These are phyloP conservation scores for Trichoderma sp. DNA, from an alignment of 2,329 filamentous ascomycete species.

Conservation along the genomic window DNA sequence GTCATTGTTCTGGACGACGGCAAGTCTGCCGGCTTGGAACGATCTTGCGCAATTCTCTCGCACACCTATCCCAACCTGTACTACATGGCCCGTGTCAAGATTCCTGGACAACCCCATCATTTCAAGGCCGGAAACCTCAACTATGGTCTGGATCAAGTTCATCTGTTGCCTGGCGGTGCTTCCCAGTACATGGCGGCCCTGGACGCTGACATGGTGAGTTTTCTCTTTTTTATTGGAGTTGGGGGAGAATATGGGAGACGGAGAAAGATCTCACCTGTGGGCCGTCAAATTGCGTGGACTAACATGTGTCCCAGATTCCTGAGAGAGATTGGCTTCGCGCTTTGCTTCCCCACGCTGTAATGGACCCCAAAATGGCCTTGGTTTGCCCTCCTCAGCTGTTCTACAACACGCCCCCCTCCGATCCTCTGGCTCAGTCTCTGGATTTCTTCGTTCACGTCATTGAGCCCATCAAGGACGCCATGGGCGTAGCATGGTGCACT, in stretches of 20 bases:
- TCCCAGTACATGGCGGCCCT: conserved; percentile 59
- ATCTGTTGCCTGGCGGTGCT: conserved; percentile 52
- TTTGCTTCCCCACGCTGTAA: conserved; percentile 57
- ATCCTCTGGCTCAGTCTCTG: conserved; percentile 57
- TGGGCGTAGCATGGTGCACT: conserved; percentile 60
- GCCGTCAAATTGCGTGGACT: background rate
- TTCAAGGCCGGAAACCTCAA: conserved; percentile 66
- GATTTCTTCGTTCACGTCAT: conserved; percentile 57
- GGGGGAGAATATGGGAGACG: background rate
- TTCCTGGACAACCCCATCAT: conserved; percentile 49
- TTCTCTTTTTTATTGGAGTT: background rate
- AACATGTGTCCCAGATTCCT: conserved; percentile 47
- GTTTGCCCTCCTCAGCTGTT: conserved; percentile 62
- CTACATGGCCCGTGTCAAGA: conserved; percentile 52
- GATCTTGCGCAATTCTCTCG: conserved; percentile 37
- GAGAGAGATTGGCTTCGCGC: conserved; percentile 59
- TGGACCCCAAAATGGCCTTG: conserved; percentile 55
- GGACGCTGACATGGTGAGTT: conserved; percentile 61
- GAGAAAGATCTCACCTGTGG: background rate
- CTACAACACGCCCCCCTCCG: conserved; percentile 58
- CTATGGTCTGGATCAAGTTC: conserved; percentile 52
- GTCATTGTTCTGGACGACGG: conserved; percentile 57
- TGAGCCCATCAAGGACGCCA: conserved; percentile 49
- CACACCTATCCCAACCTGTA: conserved; percentile 46
- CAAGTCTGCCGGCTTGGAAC: conserved; percentile 42